A percentile compares a stretch with the other conserved stretches of the same genome.
Evolutionary conservation across 2,329 filamentous ascomycete genomes (phyloP).

Genomic region (Trichoderma aggressivum): DNA sequence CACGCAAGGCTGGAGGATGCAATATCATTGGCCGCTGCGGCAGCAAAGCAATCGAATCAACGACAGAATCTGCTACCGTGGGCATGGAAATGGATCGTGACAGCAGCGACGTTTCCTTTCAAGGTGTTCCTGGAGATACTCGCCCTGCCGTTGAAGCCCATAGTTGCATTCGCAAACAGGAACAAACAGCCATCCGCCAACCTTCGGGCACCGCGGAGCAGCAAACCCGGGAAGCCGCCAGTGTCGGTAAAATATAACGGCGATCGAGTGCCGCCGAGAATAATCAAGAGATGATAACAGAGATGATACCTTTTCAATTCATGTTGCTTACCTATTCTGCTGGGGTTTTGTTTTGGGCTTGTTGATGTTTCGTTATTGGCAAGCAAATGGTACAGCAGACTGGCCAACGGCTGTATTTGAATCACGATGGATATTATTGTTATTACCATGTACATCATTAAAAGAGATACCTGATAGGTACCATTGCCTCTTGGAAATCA

Average conservation of each 20-base stretch:
- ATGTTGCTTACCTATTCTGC: background rate
- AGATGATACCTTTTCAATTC: background rate
- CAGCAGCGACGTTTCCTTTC: constrained; percentile 41
- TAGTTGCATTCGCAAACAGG: constrained; percentile 16
- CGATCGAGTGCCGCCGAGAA: constrained; percentile 19
- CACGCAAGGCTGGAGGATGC: constrained; percentile 73
- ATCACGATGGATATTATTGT: background rate
- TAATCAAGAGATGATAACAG: constrained; percentile 20
- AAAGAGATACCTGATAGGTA: background rate
- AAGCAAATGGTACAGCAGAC: background rate
- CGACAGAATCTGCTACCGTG: constrained; percentile 38
- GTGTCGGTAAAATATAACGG: constrained; percentile 15
- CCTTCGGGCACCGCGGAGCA: background rate
- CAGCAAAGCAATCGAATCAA: constrained; percentile 51
- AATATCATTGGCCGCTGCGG: constrained; percentile 74
- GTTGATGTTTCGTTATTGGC: background rate
- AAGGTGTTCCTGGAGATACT: constrained; percentile 38
- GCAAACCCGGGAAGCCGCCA: constrained; percentile 14
- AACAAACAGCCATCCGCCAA: constrained; percentile 9
- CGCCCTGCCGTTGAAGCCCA: constrained; percentile 40
- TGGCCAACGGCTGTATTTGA: background rate
- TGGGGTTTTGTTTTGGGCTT: background rate
- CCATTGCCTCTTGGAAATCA: background rate
- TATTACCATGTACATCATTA: background rate
- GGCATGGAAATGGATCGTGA: constrained; percentile 36